These are phyloP conservation scores for Blastocystis sp. DNA, from an alignment of 352 stramenopile species.

Conservation along the genomic window DNA sequence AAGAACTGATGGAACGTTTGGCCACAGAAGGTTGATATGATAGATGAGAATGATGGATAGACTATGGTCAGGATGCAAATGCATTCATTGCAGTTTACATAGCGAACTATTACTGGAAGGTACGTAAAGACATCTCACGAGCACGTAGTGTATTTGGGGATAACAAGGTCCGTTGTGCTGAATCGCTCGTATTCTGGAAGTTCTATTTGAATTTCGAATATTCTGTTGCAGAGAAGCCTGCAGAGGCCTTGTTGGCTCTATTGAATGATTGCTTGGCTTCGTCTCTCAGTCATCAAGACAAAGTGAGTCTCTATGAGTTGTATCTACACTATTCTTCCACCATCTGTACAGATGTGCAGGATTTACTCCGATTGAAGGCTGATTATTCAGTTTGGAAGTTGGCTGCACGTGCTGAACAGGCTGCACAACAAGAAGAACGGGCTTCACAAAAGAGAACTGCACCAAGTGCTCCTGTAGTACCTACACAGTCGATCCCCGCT, in stretches of 20 bases:
- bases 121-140: constrained; percentile 8
- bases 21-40: not conserved
- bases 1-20: constrained; percentile 32
- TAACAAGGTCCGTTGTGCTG: constrained; percentile 29
- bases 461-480: not conserved
- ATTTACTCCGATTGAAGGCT: constrained; percentile 27
- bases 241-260: constrained; percentile 16
- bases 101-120: constrained; percentile 61
- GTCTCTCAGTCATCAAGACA: not conserved
- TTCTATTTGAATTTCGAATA: constrained; percentile 58
- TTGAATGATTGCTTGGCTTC: constrained; percentile 3
- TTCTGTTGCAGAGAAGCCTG: constrained; percentile 7
- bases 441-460: not conserved
- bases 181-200: constrained; percentile 51
- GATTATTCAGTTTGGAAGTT: constrained; percentile 54
- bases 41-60: not conserved
- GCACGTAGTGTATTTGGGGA: constrained; percentile 5
- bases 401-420: constrained; percentile 25
- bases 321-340: constrained; percentile 44
- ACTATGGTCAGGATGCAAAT: constrained; percentile 21
- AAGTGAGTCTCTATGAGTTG: constrained; percentile 33
- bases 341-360: constrained; percentile 10
- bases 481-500: not conserved
- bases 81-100: constrained; percentile 40
- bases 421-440: constrained; percentile 21